Evolutionary conservation across 2,329 filamentous ascomycete species (phyloP).

Genomic region (Davidsoniella neocaledoniae): DNA sequence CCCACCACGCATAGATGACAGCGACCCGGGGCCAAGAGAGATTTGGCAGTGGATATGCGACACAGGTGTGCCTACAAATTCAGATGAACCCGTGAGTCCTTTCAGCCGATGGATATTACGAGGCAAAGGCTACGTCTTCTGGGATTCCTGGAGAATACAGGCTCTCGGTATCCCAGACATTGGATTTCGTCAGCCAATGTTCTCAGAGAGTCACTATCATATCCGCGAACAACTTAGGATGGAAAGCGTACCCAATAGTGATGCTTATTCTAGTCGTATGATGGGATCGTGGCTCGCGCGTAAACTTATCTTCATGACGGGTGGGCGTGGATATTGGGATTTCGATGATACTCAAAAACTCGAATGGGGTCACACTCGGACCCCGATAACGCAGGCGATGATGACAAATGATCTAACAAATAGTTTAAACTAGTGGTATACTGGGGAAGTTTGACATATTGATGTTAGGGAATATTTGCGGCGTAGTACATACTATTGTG

Average conservation of each 20-base stretch:
- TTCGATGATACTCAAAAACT: constrained; percentile 4
- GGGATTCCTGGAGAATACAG: constrained; percentile 6
- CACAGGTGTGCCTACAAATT: neutral
- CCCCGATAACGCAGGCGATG: neutral
- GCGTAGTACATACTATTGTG: too few species aligned
- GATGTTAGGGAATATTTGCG: too few species aligned
- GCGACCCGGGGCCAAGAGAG: constrained; percentile 4
- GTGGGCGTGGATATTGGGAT: constrained; percentile 11
- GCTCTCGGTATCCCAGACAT: neutral
- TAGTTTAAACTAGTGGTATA: too few species aligned
- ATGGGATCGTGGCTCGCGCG: constrained; percentile 6
- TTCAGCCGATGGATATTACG: constrained; percentile 8
- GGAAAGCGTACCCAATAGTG: constrained; percentile 2
- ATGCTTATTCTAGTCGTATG: constrained; percentile 6
- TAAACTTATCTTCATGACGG: constrained; percentile 8
- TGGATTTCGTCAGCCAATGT: neutral
- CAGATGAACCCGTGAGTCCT: neutral
- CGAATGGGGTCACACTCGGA: constrained; percentile 3
- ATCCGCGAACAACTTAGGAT: constrained; percentile 4
- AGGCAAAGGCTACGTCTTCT: constrained; percentile 9
- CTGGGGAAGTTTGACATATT: too few species aligned
- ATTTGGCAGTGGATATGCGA: constrained; percentile 10
- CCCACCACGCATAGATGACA: neutral
- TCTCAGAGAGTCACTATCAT: constrained; percentile 6
- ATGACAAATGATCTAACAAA: too few species aligned